A percentile compares a stretch with the other conserved stretches of the same genome.
phyloP scores from a whole-genome alignment of 257 asterid genomes.

The Solanum medicagineum region DNA sequence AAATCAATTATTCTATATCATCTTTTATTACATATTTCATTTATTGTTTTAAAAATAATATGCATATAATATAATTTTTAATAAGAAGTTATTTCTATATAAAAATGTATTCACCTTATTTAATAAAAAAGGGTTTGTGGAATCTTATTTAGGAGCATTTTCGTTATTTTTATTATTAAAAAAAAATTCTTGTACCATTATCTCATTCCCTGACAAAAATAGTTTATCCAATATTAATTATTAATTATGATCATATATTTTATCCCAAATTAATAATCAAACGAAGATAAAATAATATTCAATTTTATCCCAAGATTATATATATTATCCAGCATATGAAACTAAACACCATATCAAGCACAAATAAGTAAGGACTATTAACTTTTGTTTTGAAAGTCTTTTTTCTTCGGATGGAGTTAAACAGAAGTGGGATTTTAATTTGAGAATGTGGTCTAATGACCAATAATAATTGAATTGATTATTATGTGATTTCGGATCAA shows the following conservation, averaged over 20 bases:
- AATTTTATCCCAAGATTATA: background rate
- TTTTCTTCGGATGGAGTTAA: background rate
- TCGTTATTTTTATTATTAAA: background rate
- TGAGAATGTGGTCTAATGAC: accelerated
- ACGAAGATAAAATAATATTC: background rate
- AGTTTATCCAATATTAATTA: background rate
- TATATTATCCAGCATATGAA: background rate
- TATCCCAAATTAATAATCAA: background rate
- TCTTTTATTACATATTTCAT: background rate
- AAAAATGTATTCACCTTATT: background rate
- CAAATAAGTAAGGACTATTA: background rate
- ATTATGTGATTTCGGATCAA: accelerated
- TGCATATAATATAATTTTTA: background rate
- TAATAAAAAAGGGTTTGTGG: background rate
- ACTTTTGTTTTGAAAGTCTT: background rate
- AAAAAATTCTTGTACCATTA: background rate
- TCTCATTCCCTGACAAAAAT: background rate
- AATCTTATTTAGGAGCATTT: too few species aligned
- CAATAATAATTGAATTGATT: background rate
- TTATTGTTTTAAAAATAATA: background rate
- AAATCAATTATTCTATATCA: background rate
- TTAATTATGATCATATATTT: background rate
- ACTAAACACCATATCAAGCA: background rate
- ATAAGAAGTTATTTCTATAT: background rate
- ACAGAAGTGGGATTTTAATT: background rate